Evolutionary conservation across 768 basidiomycete species (phyloP).

Genomic region (Agrocybe chaxingu): DNA sequence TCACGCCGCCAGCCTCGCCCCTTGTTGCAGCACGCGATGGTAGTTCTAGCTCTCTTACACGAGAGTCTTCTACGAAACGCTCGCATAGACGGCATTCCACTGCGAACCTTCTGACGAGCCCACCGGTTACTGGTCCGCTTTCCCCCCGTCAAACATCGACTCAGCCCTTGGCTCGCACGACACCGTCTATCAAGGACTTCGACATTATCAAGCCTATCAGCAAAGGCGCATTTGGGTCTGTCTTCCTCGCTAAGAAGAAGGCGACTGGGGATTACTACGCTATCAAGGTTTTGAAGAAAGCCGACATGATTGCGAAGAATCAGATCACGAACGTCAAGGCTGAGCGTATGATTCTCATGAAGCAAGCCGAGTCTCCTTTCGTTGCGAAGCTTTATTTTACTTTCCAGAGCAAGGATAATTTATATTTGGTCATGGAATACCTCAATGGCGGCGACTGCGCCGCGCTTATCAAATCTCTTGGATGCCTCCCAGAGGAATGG

Average conservation of each 20-base stretch:
- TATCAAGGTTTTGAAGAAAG: conserved; percentile 99
- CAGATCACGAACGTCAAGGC: conserved; percentile 99
- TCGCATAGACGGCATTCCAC: conserved; percentile 73
- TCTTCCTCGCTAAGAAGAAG: conserved; percentile 98
- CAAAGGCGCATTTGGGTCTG: conserved; percentile 97
- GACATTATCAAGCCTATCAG: conserved; percentile 99
- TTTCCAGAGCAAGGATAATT: conserved; percentile 98
- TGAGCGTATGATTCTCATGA: conserved; percentile 99
- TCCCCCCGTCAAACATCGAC: conserved; percentile 86
- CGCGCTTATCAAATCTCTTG: conserved; percentile 93
- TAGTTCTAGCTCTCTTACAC: conserved; percentile 29
- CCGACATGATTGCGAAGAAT: conserved; percentile 99
- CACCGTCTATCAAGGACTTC: conserved; percentile 96
- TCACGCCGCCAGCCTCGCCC: conserved; percentile 78
- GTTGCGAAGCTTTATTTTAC: conserved; percentile 98
- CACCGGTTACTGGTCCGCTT: conserved; percentile 62
- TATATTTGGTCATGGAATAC: conserved; percentile 99
- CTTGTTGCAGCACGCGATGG: conserved; percentile 46
- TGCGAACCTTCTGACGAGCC: conserved; percentile 58
- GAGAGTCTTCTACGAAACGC: conserved; percentile 50
- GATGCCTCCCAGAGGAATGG: conserved; percentile 94
- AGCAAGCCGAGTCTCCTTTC: conserved; percentile 96
- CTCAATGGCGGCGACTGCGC: conserved; percentile 98
- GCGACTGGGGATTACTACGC: conserved; percentile 98
- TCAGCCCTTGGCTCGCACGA: conserved; percentile 73